These are phyloP conservation scores for Omphalea diandra DNA, from an alignment of 441 rosid genomes.

Conservation along the genomic window DNA sequence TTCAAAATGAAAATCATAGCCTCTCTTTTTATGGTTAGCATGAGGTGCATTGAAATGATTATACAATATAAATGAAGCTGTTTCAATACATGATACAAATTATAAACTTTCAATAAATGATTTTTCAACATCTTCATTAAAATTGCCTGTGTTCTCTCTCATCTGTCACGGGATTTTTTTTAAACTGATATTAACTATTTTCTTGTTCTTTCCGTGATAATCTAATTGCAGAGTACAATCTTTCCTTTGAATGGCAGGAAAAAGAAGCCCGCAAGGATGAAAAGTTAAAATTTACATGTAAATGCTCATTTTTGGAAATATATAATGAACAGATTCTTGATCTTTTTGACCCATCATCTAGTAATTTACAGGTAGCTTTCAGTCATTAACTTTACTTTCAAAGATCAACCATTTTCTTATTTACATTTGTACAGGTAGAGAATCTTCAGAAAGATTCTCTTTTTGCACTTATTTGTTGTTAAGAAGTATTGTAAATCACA, in stretches of 20 bases:
- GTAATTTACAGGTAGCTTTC: conserved; percentile 71
- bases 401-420: neutral
- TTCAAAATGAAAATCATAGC: neutral
- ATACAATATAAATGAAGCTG: neutral
- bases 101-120: neutral
- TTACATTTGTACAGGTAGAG: neutral
- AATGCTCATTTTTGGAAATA: conserved; percentile 96
- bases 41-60: neutral
- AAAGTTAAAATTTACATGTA: conserved; percentile 71
- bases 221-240: conserved; percentile 9
- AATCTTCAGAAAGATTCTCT: neutral
- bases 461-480: neutral
- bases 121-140: neutral
- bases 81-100: neutral
- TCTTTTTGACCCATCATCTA: conserved; percentile 87
- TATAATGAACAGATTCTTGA: conserved; percentile 98
- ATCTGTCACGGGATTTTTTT: neutral
- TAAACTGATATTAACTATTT: neutral
- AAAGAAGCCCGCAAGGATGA: conserved; percentile 82
- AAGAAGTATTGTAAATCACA: neutral
- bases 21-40: neutral
- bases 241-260: conserved; percentile 55
- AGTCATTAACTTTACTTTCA: neutral
- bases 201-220: neutral
- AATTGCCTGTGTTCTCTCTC: conserved; percentile 4